Evolutionary conservation across 495 filamentous ascomycete genomes (phyloP), one percentile per base, ranked within the genome.

Genomic region (Astrocystis sublimbata): DNA sequence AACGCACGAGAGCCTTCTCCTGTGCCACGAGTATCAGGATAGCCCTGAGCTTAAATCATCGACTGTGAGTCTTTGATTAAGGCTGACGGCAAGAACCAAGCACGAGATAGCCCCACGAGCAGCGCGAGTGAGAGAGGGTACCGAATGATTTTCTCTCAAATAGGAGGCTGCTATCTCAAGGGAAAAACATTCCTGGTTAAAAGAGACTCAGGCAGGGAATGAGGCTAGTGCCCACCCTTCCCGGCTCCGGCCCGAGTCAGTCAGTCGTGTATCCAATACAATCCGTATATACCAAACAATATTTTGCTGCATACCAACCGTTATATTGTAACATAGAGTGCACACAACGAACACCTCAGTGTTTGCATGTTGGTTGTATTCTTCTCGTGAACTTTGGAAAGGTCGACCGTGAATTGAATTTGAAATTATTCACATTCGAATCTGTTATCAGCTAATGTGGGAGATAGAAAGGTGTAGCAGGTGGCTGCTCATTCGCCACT

Each of bases 211-310:
- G 35, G n/a, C 35, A 1, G 13, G 40, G 54, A 8, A 12, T 15
- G 17, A 3, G 36, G 28, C 17, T n/a, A 6, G 21, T 35, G 26
- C 30, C 17, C 33, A 3, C 30, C 28, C 7, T 8, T 5, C n/a
- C 21, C 3, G 43, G 42, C 6, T 38, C 26, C 28, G 28, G 23
- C 10, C 35, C 31, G n/a, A 12, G 31, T 19, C 55, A 30, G 13
- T 17, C 19, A 46, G 47, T 38, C 56, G 53, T 67, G 66, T 71
- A 69, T 71, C 58, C 64, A 66, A 53, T 69, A 67, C 55, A 62
- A 65, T 38, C 45, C 65, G 51, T 67, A 64, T 58, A 67, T 70
- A 67, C 47, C 31, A 52, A 45, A 60, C 57, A 49, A 15, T 24
- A 38, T 50, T 33, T 43, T 50, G 50, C 41, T n/a, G 26, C 31